Base-by-base conservation (phyloP, 768 basidiomycete genomes). In the Mycena pura region DNA sequence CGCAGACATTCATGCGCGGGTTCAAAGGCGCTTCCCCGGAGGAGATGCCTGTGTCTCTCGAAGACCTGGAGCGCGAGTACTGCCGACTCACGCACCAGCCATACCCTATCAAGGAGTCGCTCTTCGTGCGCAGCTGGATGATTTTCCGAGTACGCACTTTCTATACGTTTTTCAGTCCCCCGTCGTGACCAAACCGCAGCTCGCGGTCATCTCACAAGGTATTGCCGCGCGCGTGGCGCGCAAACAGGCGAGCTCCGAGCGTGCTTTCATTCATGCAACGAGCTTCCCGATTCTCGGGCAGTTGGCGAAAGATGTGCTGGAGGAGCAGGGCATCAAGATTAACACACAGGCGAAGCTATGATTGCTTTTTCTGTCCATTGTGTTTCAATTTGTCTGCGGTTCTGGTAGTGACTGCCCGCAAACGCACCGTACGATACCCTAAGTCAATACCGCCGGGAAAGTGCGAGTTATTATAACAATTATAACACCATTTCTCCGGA, bases 211-310 rank as follows among this genome's bases (percentile, higher is more conserved):
- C 65, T 78, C 86, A 1, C 95, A 97, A 76, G 95, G 95, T 4
- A 95, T 97, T 63, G 92, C 95, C 2, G 95, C 95, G 28, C 85
- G 95, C 41, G 86, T 85, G 51, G 93, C 93, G 1, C 82, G 89
- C 24, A 86, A 92, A 19, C 95, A 97, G 74, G 94, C 95, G 4
- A 95, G 92, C 71, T 96, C 94, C 0, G 93, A 94, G 72, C 77
- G 79, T 40, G 95, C 95, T 7, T 77, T 73, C 40, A 55, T 77
- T 8, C 76, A 84, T 58, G 72, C 66, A 0, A 56, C 66, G 22
- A 68, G 79, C 9, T 92, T 92, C 73, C 87, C 84, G 14, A 62
- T 86, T 22, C 75, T 91, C 45, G 93, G 92, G 28, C 73, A 75
- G 21, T 68, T 93, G 34, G 91, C 93, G 8, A 84, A 76, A 68